These are phyloP conservation scores for Mrakia frigida DNA, from an alignment of 768 basidiomycete species.

Conservation along the genomic window DNA sequence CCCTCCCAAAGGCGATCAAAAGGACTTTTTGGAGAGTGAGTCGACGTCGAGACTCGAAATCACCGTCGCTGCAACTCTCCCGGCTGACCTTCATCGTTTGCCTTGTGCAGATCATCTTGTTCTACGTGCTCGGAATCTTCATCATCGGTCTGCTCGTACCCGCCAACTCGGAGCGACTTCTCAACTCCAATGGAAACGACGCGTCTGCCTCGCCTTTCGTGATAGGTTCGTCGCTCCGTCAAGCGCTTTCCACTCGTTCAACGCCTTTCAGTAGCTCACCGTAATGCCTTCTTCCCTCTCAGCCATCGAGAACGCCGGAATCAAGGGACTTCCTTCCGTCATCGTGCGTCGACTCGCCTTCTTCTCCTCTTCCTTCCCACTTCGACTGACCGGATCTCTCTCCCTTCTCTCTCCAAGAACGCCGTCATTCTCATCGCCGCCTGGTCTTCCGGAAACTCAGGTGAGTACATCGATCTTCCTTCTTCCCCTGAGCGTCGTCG, in stretches of 20 bases:
- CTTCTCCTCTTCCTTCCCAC: not conserved
- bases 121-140: slow-evolving; percentile 38
- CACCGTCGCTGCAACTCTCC: not conserved
- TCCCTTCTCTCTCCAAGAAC: slow-evolving; percentile 34
- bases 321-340: not conserved
- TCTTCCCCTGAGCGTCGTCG: no score
- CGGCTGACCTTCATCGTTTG: not conserved
- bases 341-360: not conserved
- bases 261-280: not conserved
- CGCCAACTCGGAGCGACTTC: slow-evolving; percentile 35
- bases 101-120: slow-evolving; percentile 36
- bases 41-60: not conserved
- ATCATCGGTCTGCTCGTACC: slow-evolving; percentile 43
- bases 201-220: slow-evolving; percentile 44
- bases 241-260: not conserved
- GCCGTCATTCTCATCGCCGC: slow-evolving; percentile 44
- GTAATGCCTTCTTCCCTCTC: not conserved
- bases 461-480: not conserved
- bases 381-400: not conserved
- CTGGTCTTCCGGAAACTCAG: slow-evolving; percentile 44
- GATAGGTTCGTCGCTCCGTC: not conserved
- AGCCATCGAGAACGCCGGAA: slow-evolving; percentile 34
- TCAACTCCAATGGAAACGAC: slow-evolving; percentile 33
- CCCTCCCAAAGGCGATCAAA: slow-evolving; percentile 19
- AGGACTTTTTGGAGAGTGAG: slow-evolving; percentile 32